Percentiles rank a stretch among this genome's conserved stretches.
These are phyloP conservation scores for Pleoardoris graminearum DNA, from an alignment of 2,329 filamentous ascomycete species.

Conservation along the genomic window DNA sequence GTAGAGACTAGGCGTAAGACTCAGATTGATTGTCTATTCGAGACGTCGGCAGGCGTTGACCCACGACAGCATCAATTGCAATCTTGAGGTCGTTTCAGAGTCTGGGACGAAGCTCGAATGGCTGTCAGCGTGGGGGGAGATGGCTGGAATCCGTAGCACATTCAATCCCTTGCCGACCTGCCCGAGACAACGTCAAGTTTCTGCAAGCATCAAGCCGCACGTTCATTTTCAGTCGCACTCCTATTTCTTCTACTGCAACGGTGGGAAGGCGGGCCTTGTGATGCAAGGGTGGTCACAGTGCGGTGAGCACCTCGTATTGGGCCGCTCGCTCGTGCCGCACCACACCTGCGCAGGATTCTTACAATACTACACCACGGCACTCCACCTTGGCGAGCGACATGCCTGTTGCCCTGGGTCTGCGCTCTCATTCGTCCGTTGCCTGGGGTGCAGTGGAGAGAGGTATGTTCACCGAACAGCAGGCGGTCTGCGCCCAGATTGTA, in stretches of 20 bases:
- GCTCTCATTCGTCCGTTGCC: neutral
- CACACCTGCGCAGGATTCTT: neutral
- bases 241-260: no score
- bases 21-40: conserved; percentile 8
- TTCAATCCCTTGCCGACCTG: no score
- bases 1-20: conserved; percentile 1
- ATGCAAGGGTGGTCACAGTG: neutral
- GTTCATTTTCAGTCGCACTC: no score
- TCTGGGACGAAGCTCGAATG: no score
- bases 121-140: neutral
- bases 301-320: conserved; percentile 5
- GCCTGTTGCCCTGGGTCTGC: neutral
- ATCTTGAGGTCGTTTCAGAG: conserved; percentile 1
- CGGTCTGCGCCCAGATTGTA: no score
- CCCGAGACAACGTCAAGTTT: no score
- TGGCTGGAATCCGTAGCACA: no score
- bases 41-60: conserved; percentile 7
- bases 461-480: conserved; percentile 2
- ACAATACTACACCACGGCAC: neutral
- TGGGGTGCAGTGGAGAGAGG: neutral
- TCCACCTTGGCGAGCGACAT: neutral
- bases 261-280: no score
- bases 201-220: no score
- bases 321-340: neutral
- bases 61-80: neutral